Evolutionary conservation across 305 asterid species (phyloP).

Genomic region (Lippia alba): DNA sequence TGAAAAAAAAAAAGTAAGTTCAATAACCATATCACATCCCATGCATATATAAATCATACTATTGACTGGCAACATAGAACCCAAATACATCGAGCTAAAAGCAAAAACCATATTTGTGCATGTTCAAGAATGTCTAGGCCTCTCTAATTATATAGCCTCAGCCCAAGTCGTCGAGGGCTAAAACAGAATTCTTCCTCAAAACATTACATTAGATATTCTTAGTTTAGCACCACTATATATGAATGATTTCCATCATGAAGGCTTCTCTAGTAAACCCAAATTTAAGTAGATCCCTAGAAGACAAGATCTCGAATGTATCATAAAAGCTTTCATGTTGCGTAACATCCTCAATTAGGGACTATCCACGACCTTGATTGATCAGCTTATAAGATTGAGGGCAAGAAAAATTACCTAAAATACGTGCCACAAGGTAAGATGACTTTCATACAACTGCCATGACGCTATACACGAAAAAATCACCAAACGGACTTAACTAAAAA

Average conservation of each 20-base stretch:
- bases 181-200: constrained; percentile 1
- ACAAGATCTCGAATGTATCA: constrained; percentile 21
- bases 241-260: background rate
- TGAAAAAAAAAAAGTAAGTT: constrained; percentile 1
- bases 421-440: constrained; percentile 2
- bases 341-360: constrained; percentile 13
- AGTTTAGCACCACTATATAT: constrained; percentile 9
- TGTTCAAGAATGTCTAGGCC: constrained; percentile 1
- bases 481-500: constrained; percentile 22
- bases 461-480: constrained; percentile 10
- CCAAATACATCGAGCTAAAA: constrained; percentile 1
- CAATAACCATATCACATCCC: constrained; percentile 10
- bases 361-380: constrained; percentile 23
- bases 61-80: constrained; percentile 11
- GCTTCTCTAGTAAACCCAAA: background rate
- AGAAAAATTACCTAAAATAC: background rate
- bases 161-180: background rate
- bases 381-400: constrained; percentile 12
- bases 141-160: background rate
- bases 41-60: constrained; percentile 11
- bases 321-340: constrained; percentile 13
- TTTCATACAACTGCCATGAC: constrained; percentile 11
- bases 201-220: background rate
- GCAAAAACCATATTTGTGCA: background rate
- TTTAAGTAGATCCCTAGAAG: background rate